A percentile compares a stretch with the other conserved stretches of the same genome.
Evolutionary conservation across 805 yeast species (phyloP).

Genomic region (Nakazawaea sp.): DNA sequence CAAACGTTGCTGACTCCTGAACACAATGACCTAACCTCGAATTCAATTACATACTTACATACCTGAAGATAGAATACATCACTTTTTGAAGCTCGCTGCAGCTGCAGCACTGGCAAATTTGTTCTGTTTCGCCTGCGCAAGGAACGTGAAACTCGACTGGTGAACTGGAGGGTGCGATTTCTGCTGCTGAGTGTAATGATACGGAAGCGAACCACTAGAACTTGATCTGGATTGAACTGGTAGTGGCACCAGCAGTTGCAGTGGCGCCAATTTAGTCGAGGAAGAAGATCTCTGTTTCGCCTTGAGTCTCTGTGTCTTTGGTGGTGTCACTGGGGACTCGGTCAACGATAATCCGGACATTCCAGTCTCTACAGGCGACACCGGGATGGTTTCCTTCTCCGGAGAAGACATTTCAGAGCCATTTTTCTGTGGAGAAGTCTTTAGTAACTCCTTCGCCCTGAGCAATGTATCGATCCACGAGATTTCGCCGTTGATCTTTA

Average conservation of each 20-base stretch:
- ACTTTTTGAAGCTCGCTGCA: constrained; percentile 14
- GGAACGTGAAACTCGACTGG: constrained; percentile 9
- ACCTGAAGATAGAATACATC: too few species aligned
- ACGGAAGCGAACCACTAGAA: constrained; percentile 3
- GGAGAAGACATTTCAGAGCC: constrained; percentile 4
- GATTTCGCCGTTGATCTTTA: constrained; percentile 38
- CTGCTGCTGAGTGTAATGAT: constrained; percentile 11
- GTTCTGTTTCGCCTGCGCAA: constrained; percentile 12
- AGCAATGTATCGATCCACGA: constrained; percentile 69
- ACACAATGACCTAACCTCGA: too few species aligned
- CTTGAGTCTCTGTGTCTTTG: background rate
- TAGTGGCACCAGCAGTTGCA: background rate
- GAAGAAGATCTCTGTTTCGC: background rate
- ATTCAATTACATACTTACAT: too few species aligned
- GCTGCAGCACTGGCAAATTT: constrained; percentile 16
- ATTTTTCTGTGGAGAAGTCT: constrained; percentile 12
- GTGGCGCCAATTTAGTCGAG: background rate
- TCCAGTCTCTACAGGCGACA: constrained; percentile 1
- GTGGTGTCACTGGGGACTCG: background rate
- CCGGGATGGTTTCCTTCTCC: constrained; percentile 2
- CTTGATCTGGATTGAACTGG: constrained; percentile 3
- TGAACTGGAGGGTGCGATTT: constrained; percentile 9
- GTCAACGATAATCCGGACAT: constrained; percentile 1
- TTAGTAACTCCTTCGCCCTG: constrained; percentile 54
- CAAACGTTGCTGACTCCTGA: too few species aligned